Conservation (phyloP, 73 alveolate species). For the Effrenium voratum region DNA sequence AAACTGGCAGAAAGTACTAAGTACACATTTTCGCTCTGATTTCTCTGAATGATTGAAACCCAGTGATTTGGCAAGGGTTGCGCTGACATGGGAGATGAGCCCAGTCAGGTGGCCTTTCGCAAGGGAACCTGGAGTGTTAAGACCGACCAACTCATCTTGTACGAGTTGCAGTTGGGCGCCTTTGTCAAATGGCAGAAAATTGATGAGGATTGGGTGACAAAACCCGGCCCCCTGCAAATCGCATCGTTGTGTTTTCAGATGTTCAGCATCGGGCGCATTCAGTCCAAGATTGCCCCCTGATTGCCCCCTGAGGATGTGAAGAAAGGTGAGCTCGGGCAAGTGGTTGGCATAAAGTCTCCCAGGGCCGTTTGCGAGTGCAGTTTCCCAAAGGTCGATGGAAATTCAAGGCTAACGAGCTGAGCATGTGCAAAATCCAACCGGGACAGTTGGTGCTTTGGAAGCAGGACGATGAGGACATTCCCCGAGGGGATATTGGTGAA, state of each 20-base stretch:
- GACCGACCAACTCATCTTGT: background rate
- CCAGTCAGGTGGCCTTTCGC: conserved; percentile 13
- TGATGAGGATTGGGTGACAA: too few species aligned
- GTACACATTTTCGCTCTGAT: too few species aligned
- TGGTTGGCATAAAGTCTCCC: conserved; percentile 20
- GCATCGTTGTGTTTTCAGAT: too few species aligned
- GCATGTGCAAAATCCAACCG: conserved; percentile 33
- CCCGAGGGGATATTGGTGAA: conserved; percentile 50
- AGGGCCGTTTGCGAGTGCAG: background rate
- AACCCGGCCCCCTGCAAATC: too few species aligned
- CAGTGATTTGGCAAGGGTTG: too few species aligned
- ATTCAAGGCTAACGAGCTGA: background rate
- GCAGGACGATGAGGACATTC: conserved; percentile 17
- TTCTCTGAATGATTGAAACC: too few species aligned
- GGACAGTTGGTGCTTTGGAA: conserved; percentile 35
- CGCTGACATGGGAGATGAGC: too few species aligned
- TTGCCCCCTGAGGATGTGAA: too few species aligned
- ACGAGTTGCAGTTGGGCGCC: conserved; percentile 27
- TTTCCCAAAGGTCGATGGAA: conserved; percentile 15
- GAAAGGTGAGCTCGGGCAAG: conserved; percentile 40
- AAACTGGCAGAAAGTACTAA: too few species aligned
- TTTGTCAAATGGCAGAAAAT: conserved; percentile 1
- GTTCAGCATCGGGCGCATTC: too few species aligned
- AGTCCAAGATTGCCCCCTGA: too few species aligned
- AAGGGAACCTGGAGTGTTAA: background rate